phyloP scores from a whole-genome alignment of 2,329 filamentous ascomycete genomes.

The Sarocladiaceae sp. region DNA sequence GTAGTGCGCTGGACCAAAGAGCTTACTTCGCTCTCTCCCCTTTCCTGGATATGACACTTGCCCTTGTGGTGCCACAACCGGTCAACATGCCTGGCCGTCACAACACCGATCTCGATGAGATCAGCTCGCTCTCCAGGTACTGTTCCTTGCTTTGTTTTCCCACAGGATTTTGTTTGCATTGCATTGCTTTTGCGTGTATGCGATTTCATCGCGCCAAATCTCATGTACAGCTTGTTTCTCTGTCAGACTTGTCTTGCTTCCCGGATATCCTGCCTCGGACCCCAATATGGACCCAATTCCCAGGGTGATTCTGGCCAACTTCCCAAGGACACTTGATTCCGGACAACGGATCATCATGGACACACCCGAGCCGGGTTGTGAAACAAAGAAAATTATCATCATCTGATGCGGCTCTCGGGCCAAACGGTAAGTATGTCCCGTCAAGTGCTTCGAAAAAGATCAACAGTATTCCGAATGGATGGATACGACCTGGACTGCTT shows the following conservation, averaged over 20 bases:
- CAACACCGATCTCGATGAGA: constrained; percentile 50
- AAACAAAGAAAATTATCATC: constrained; percentile 3
- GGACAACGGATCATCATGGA: background rate
- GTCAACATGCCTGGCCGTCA: constrained; percentile 47
- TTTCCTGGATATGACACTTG: constrained; percentile 41
- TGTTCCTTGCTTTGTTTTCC: constrained; percentile 42
- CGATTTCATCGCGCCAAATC: constrained; percentile 21
- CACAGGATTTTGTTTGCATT: constrained; percentile 24
- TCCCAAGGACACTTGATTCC: too few relatives aligned
- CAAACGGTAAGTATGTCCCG: constrained; percentile 8
- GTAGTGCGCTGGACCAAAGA: constrained; percentile 16
- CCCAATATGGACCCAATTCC: constrained; percentile 11
- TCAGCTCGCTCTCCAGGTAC: constrained; percentile 57
- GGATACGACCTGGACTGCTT: constrained; percentile 3
- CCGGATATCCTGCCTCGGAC: background rate
- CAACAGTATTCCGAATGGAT: constrained; percentile 4
- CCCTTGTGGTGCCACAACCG: constrained; percentile 40
- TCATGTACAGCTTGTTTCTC: constrained; percentile 22
- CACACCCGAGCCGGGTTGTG: constrained; percentile 8
- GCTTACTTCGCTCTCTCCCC: constrained; percentile 17
- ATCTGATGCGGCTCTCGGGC: constrained; percentile 7
- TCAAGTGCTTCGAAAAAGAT: background rate
- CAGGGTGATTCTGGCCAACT: too few relatives aligned
- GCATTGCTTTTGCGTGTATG: constrained; percentile 11
- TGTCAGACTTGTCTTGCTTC: constrained; percentile 13